phyloP scores from a whole-genome alignment of 441 rosid genomes.

The Croton laevigatus region DNA sequence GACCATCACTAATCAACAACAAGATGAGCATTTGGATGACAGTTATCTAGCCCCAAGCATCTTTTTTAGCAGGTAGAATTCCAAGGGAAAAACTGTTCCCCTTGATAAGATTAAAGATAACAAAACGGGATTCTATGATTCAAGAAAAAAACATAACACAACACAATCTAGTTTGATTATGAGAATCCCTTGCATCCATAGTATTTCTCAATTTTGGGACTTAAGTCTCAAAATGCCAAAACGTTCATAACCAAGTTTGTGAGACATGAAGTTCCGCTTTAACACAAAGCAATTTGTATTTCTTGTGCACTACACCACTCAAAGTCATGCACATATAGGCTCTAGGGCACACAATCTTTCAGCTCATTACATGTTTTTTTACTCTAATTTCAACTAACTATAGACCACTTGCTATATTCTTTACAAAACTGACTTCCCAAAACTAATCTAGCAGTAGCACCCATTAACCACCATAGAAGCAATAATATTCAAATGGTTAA shows the following conservation, averaged over 20 bases:
- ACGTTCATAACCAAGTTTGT: no score
- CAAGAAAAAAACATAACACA: no score
- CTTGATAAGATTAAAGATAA: no score
- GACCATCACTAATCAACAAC: not conserved
- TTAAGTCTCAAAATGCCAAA: no score
- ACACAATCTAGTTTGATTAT: no score
- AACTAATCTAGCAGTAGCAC: no score
- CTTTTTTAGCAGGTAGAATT: not conserved
- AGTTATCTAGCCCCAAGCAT: not conserved
- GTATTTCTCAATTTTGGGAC: no score
- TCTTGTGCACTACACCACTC: not conserved
- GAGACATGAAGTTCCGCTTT: no score
- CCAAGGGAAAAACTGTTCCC: not conserved
- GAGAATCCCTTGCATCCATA: no score
- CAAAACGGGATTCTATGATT: no score
- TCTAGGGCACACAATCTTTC: not conserved
- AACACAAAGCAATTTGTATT: not conserved
- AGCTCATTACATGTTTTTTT: not conserved
- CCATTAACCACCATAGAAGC: no score
- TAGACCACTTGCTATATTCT: not conserved
- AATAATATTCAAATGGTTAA: no score
- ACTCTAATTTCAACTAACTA: not conserved
- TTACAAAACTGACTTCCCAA: constrained; percentile 3
- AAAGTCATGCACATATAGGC: not conserved
- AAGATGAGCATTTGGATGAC: not conserved